Base-by-base conservation (phyloP, 345 rosid genomes). In the Citrus unshiu region DNA sequence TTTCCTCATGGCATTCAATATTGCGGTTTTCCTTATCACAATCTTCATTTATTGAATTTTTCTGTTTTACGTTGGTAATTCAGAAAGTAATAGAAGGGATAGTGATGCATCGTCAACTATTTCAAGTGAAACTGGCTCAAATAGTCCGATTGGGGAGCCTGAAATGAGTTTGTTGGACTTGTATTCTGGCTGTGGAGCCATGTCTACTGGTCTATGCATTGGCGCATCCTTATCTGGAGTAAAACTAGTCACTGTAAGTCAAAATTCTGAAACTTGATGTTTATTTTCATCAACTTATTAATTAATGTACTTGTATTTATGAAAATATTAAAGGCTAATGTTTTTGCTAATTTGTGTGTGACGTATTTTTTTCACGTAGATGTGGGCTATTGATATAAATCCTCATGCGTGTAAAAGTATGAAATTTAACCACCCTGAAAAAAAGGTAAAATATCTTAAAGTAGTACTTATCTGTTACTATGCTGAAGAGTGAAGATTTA, bases 171-270 rank as follows among this genome's bases (percentile, higher is more conserved):
- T 88, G 29, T 39, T 88, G 65, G 88, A 88, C 72, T 51, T 88
- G 4, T 88, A 88, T 49, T 73, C 82, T 34, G 89, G 91, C 0
- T 88, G 89, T 63, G 87, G 87, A 25, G 89, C 83, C 9, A 86
- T 88, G 91, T 88, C 91, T 4, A 85, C 91, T 57, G 85, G 91
- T 9, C 61, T 88, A 7, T 83, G 83, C 81, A 80, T 82, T 64
- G 91, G 88, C 7, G 82, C 89, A 30, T 62, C 84, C 34, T n/a
- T 88, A 2, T 81, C 87, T 46, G 82, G 88, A 39, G 49, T 80
- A 13, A 85, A 85, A 63, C 39, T 88, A 67, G 74, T 78, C 13
- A 80, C 83, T 13, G 85, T 86, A 80, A 76, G 82, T 64, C 21
- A 70, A 67, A 37, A 46, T 9, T 9, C 59, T 56, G 25, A 69